Evolutionary conservation across 2,329 filamentous ascomycete species (phyloP).

Genomic region (Fusarium algeriense): DNA sequence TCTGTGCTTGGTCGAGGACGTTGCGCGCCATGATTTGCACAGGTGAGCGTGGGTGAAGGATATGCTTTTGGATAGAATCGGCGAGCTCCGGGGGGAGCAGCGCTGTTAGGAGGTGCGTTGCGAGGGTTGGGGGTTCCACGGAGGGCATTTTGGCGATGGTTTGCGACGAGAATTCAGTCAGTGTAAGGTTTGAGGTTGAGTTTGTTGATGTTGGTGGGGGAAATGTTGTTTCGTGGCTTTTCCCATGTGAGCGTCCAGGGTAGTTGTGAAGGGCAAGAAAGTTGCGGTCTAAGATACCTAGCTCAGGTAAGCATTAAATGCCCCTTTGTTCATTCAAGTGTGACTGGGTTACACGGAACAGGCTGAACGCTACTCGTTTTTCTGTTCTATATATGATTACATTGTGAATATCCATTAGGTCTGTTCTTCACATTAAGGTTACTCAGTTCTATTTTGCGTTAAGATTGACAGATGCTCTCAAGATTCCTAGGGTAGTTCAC

Average conservation of each 20-base stretch:
- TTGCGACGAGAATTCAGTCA: not conserved
- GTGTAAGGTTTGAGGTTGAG: conserved; percentile 12
- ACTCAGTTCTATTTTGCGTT: not conserved
- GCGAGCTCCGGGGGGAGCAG: conserved; percentile 61
- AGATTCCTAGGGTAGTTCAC: not conserved
- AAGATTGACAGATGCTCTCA: not conserved
- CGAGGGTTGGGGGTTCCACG: conserved; percentile 51
- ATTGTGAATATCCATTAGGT: not conserved
- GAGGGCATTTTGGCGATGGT: conserved; percentile 23
- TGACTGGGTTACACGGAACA: not conserved
- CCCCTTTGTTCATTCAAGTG: conserved; percentile 6
- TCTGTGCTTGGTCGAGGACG: conserved; percentile 48
- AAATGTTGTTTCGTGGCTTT: conserved; percentile 35
- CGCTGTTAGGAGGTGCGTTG: conserved; percentile 53
- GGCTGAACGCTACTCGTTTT: not conserved
- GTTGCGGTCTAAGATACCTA: conserved; percentile 31
- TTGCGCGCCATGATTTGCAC: conserved; percentile 57
- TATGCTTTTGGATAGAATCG: conserved; percentile 60
- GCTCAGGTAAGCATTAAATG: conserved; percentile 8
- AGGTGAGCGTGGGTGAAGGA: conserved; percentile 61
- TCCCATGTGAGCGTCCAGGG: conserved; percentile 27
- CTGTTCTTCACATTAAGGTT: not conserved
- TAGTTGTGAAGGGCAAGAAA: conserved; percentile 28
- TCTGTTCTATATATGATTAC: not conserved
- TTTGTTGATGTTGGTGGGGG: conserved; percentile 17